Conservation (phyloP, 768 basidiomycete genomes). For the Auricularia heimuer region DNA sequence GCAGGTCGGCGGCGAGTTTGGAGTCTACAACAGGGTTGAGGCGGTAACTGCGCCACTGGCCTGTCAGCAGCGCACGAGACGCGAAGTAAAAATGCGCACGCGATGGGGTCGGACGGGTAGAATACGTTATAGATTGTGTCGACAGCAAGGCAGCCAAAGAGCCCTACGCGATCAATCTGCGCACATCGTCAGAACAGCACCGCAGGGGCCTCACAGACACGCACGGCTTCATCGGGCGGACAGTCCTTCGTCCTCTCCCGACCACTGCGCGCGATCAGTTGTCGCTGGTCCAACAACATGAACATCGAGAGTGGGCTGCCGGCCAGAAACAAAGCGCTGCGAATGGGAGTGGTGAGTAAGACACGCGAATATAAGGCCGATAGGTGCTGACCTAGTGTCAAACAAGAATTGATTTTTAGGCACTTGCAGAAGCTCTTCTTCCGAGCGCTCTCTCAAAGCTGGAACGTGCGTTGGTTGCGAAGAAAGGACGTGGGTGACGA, state of each 20-base stretch:
- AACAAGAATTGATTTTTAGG: constrained; percentile 25
- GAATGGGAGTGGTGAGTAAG: not conserved
- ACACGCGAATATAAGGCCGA: not conserved
- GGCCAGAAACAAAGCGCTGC: constrained; percentile 26
- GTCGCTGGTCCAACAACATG: constrained; percentile 32
- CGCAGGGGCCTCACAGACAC: not conserved
- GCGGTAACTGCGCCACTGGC: constrained; percentile 20
- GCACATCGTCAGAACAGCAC: not conserved
- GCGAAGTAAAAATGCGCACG: constrained; percentile 15
- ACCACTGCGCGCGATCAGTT: constrained; percentile 32
- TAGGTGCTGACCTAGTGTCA: constrained; percentile 13
- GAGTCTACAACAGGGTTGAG: constrained; percentile 34
- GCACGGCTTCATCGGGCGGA: constrained; percentile 32
- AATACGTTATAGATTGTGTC: constrained; percentile 35
- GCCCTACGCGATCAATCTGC: constrained; percentile 29
- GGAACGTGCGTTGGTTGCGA: constrained; percentile 26
- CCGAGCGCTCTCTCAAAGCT: not conserved
- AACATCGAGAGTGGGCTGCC: constrained; percentile 34
- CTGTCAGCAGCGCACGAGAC: not conserved
- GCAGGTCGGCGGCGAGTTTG: constrained; percentile 13
- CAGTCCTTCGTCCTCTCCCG: constrained; percentile 31
- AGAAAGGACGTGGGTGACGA: constrained; percentile 31
- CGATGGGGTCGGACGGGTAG: constrained; percentile 32
- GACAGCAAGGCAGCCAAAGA: constrained; percentile 32
- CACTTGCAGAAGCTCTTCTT: not conserved